Evolutionary conservation across 306 rosid genomes (phyloP).

Genomic region (Neltuma alba): DNA sequence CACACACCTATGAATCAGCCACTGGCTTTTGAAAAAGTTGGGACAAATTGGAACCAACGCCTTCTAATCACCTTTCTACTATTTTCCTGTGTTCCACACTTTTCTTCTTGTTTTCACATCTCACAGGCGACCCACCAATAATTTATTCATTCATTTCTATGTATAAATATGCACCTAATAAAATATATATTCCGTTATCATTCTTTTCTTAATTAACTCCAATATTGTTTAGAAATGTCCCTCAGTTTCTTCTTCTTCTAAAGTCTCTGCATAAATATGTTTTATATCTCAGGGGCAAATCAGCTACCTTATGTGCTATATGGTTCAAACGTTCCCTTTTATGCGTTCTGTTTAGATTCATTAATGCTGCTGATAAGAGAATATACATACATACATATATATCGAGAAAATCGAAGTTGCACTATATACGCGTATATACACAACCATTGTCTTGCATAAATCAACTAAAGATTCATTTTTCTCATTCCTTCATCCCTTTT

Average conservation of each 20-base stretch:
- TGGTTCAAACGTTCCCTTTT: not conserved
- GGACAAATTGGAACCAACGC: constrained; percentile 10
- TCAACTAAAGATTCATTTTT: not conserved
- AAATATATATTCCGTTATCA: not conserved
- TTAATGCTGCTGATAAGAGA: not conserved
- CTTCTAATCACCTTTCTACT: not conserved
- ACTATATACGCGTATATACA: not conserved
- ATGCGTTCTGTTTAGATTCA: not conserved
- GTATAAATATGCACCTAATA: not conserved
- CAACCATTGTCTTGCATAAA: not conserved
- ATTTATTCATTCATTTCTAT: not conserved
- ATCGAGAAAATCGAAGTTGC: not conserved
- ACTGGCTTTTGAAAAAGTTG: not conserved
- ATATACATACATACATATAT: not conserved
- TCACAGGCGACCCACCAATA: not conserved
- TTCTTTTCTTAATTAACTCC: not conserved
- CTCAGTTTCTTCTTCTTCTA: not conserved
- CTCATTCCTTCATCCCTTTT: not conserved
- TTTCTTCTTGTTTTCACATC: not conserved
- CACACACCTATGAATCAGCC: not conserved
- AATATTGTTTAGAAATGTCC: not conserved
- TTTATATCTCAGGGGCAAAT: not conserved
- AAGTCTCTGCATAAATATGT: not conserved
- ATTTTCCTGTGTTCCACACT: not conserved
- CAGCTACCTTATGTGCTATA: no score